Base-by-base conservation (phyloP, 306 rosid species). In the Sicyos baderoa region DNA sequence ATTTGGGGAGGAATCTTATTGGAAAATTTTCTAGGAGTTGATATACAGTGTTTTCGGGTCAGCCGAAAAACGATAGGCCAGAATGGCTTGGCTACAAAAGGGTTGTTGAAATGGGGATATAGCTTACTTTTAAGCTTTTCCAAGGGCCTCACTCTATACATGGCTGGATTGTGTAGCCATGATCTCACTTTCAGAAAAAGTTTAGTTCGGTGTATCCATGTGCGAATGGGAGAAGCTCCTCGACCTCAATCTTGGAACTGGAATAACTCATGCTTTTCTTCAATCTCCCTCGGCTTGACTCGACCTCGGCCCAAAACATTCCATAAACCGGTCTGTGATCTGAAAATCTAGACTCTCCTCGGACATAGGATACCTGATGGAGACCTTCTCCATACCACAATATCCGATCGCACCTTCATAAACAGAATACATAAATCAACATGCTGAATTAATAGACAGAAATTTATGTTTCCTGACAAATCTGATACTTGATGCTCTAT, bases 151-250 rank as follows among this genome's bases (percentile, higher is more conserved):
- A 64, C 70, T 37, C 40, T 35, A 64, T 64, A 11, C 47, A 66
- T 66, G 71, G 71, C 55, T 48, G 55, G 42, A 66, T 66, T 66
- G 55, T 22, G 57, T 59, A 70, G 77, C 76, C 62, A 62, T 71
- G 80, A 63, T 64, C 58, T 79, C 73, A 52, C 75, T 73, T 79
- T 86, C 62, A 94, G 90, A 94, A 94, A 81, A 94, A 94, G 86
- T 78, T 94, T 16, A 94, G 85, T 47, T 94, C 99, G 49, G 99
- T 94, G 70, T 94, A 94, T 86, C 99, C 99, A 21, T 82, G 88
- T 3, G 99, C 82, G 82, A 86, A 86, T 9, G 99, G 96, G 68
- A 90, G 87, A 70, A 94, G 89, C 82, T 94, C 99, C 68, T 94
- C 97, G 70, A 76, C 96, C 75, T 86, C 97, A 59, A 94, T 83